Conservation (phyloP, 2,329 filamentous ascomycete genomes). For the Pseudophaeomoniella oleicola region DNA sequence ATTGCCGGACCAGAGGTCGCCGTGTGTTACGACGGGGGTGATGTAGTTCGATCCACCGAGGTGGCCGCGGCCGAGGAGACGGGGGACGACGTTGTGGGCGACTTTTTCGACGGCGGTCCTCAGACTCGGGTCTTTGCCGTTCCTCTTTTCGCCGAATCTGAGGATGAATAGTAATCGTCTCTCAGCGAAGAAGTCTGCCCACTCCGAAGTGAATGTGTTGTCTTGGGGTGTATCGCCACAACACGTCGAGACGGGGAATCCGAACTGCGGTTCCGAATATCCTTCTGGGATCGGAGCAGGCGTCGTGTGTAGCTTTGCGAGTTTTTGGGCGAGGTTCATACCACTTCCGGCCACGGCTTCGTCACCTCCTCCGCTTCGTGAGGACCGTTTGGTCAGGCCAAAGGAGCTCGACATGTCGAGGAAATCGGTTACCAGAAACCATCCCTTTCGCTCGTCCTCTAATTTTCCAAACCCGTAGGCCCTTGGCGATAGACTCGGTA, state of each 20-base stretch:
- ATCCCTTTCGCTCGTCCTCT: slow-evolving; percentile 31
- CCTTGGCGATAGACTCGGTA: slow-evolving; percentile 62
- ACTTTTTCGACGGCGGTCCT: slow-evolving; percentile 49
- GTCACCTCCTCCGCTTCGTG: slow-evolving; percentile 34
- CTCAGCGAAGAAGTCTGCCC: slow-evolving; percentile 77
- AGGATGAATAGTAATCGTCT: slow-evolving; percentile 56
- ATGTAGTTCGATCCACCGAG: slow-evolving; percentile 45
- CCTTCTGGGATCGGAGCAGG: slow-evolving; percentile 52
- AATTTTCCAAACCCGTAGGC: slow-evolving; percentile 58
- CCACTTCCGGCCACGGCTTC: too few relatives aligned
- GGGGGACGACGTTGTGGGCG: slow-evolving; percentile 52
- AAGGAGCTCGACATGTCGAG: slow-evolving; percentile 43
- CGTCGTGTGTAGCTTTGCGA: slow-evolving; percentile 65
- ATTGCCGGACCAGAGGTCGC: slow-evolving; percentile 90
- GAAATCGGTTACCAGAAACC: slow-evolving; percentile 61
- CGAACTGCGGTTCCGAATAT: slow-evolving; percentile 51
- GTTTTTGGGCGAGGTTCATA: slow-evolving; percentile 54
- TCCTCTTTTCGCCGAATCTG: slow-evolving; percentile 38
- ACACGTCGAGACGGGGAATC: slow-evolving; percentile 73
- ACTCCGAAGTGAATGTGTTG: slow-evolving; percentile 57
- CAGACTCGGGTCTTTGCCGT: slow-evolving; percentile 52
- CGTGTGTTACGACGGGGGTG: slow-evolving; percentile 70
- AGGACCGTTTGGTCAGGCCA: slow-evolving; percentile 12
- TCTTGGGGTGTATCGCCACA: slow-evolving; percentile 75
- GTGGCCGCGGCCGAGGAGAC: slow-evolving; percentile 55